Evolutionary conservation across 2,329 filamentous ascomycete genomes (phyloP).

Genomic region (Arthroderma sp.): DNA sequence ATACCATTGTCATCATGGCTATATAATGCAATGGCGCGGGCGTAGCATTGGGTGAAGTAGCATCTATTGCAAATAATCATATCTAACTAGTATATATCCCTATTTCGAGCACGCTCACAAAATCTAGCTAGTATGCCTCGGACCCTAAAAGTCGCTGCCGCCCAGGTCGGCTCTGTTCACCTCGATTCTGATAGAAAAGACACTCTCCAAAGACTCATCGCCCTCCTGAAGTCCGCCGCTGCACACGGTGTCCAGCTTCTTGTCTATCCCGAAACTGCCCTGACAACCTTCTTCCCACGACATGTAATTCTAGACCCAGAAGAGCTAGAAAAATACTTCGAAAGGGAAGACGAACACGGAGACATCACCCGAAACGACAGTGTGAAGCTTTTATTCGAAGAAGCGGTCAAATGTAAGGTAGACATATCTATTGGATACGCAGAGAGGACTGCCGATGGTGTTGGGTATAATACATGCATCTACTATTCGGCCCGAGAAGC

Average conservation of each 20-base stretch:
- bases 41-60: too few relatives aligned
- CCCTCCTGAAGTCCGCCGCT: conserved; percentile 35
- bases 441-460: conserved; percentile 33
- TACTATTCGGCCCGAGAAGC: conserved; percentile 37
- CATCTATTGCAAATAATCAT: too few relatives aligned
- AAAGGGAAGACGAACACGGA: conserved; percentile 22
- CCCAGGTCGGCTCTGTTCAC: conserved; percentile 40
- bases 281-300: conserved; percentile 46
- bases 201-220: conserved; percentile 37
- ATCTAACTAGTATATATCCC: too few relatives aligned
- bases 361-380: conserved; percentile 30
- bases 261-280: conserved; percentile 42
- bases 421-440: conserved; percentile 43
- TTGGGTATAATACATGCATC: conserved; percentile 38
- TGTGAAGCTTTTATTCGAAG: conserved; percentile 37
- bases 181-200: conserved; percentile 28
- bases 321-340: conserved; percentile 39
- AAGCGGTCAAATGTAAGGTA: conserved; percentile 34
- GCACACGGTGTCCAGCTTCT: conserved; percentile 35
- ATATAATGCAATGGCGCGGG: too few relatives aligned
- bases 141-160: conserved; percentile 38
- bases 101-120: too few relatives aligned
- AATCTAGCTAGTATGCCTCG: conserved; percentile 22
- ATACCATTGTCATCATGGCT: too few relatives aligned
- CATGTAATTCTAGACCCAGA: conserved; percentile 34